Base-by-base conservation (phyloP, 1,284 basidiomycete genomes). In the Ceratorhiza oryzae-sativae region DNA sequence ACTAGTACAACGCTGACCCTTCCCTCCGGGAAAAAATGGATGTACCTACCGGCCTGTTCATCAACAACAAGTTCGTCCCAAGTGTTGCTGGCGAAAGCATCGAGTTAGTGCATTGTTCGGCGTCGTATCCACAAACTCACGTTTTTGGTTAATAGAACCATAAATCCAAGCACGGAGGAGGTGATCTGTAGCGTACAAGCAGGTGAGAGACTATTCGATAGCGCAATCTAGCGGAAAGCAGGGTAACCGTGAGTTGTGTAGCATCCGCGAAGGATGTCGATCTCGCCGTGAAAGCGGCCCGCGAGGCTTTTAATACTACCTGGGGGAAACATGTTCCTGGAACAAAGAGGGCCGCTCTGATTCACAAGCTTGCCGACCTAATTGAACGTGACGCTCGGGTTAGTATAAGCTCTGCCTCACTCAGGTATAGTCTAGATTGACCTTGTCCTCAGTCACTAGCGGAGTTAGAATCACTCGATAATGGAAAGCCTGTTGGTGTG, bases 311-410 rank as follows among this genome's bases (percentile, higher is more conserved):
- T 84, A 88, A 90, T 74, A 93, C 90, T 6, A 90, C 90, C 34
- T 97, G 95, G 95, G 95, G 95, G 18, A 90, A 90, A 80, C 93
- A 94, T 76, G 86, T 92, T 67, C 89, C 93, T 13, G 92, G 92
- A 41, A 86, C 89, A 70, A 89, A 95, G 81, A 87, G 96, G 68
- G 89, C 92, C 41, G 86, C 86, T 72, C 83, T 96, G 58, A 82
- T 97, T 48, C 87, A 91, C 82, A 93, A 91, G 79, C 88, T 98
- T 48, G 97, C 96, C 49, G 94, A 97, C 79, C 85, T 97, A 75
- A 93, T 98, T 74, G 96, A 98, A 81, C 85, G 90, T 75, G 90
- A 98, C 80, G 84, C 87, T n/a, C 87, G 92, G 80, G 84, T 68
- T 32, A 13, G 49, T 23, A n/a, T n/a, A n/a, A n/a, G n/a, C n/a